phyloP scores from a whole-genome alignment of 495 filamentous ascomycete species.

The Symbiotaphrina buchneri region DNA sequence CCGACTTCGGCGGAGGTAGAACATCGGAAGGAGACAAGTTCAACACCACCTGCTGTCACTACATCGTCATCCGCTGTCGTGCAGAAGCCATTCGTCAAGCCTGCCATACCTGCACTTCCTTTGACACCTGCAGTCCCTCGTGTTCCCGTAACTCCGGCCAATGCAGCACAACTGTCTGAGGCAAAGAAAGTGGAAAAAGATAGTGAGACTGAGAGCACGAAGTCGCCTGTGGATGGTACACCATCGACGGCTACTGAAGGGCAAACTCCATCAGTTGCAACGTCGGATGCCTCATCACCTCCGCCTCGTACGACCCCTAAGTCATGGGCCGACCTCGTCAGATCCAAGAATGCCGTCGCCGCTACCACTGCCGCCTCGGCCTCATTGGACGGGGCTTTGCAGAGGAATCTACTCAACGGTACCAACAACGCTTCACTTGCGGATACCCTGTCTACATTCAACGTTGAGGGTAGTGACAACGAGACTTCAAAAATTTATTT shows the following conservation, averaged over 20 bases:
- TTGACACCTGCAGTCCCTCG: slow-evolving; percentile 39
- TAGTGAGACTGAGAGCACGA: too few relatives aligned
- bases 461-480: slow-evolving; percentile 29
- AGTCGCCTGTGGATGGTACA: too few relatives aligned
- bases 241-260: too few relatives aligned
- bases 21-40: slow-evolving; percentile 7
- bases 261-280: not conserved
- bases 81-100: slow-evolving; percentile 15
- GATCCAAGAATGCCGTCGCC: slow-evolving; percentile 20
- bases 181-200: too few relatives aligned
- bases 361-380: slow-evolving; percentile 10
- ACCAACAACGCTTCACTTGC: slow-evolving; percentile 41
- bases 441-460: slow-evolving; percentile 46
- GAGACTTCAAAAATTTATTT: slow-evolving; percentile 44
- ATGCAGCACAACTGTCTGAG: too few relatives aligned
- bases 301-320: slow-evolving; percentile 23
- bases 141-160: slow-evolving; percentile 15
- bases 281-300: slow-evolving; percentile 6
- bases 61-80: not conserved
- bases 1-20: too few relatives aligned
- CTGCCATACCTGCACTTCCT: slow-evolving; percentile 37
- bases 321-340: slow-evolving; percentile 58
- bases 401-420: slow-evolving; percentile 21
- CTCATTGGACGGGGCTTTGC: slow-evolving; percentile 7
- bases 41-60: slow-evolving; percentile 14